A percentile compares a stretch with the other conserved stretches of the same genome.
phyloP scores from a whole-genome alignment of 164 flowering plant genomes.

The Magnolia sinica region DNA sequence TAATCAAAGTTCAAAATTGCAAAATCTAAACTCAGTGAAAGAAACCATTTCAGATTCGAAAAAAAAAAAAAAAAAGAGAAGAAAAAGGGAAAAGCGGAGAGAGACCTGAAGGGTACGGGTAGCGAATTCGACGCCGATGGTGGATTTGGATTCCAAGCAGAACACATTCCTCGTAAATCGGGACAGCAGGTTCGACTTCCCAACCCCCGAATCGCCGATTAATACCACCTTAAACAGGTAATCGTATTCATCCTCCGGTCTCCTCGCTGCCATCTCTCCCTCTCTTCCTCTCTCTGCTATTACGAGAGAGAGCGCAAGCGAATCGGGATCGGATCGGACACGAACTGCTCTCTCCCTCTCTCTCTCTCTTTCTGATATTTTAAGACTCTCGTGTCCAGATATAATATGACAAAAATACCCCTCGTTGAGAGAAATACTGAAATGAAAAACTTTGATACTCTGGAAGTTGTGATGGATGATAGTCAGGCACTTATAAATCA shows the following conservation, averaged over 20 bases:
- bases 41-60: background rate
- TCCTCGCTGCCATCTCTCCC: conserved; percentile 33
- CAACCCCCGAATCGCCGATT: conserved; percentile 20
- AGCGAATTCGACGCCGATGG: conserved; percentile 76
- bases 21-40: no score
- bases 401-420: no score
- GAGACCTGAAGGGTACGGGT: conserved; percentile 64
- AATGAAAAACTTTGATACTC: no score
- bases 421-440: no score
- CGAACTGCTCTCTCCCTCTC: no score
- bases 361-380: no score
- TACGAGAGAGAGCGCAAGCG: background rate
- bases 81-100: background rate
- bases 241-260: conserved; percentile 61
- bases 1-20: no score
- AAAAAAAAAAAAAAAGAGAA: no score
- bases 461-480: no score
- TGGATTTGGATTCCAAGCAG: conserved; percentile 70
- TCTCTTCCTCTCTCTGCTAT: background rate
- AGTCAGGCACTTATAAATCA: no score
- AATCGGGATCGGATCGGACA: background rate
- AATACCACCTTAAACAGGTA: conserved; percentile 57
- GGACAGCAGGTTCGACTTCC: conserved; percentile 21
- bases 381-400: no score
- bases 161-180: conserved; percentile 56